Percentiles rank a stretch among this genome's conserved stretches.
phyloP scores from a whole-genome alignment of 371 early-diverging fungal species.

The Chytridiales sp. region DNA sequence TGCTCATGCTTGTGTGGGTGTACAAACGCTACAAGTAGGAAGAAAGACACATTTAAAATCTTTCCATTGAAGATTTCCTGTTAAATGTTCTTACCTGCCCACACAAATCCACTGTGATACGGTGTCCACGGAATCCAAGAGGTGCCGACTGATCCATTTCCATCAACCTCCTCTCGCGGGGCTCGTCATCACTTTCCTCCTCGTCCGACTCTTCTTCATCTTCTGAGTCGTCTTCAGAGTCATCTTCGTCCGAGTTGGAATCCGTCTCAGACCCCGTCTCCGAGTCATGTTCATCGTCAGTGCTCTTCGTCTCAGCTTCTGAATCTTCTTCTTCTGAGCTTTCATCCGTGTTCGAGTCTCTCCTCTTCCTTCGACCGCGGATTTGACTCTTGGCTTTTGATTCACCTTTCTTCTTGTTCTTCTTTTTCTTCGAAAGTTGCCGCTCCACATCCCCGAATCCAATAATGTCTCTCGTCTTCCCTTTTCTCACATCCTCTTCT shows the following conservation, averaged over 20 bases:
- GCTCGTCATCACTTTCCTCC: slow-evolving; percentile 17
- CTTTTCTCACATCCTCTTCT: slow-evolving; percentile 2
- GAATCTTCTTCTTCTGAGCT: slow-evolving; percentile 25
- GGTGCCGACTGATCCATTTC: too few relatives aligned
- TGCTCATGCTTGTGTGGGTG: slow-evolving; percentile 38
- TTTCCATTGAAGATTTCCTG: too few relatives aligned
- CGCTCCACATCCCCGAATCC: too few relatives aligned
- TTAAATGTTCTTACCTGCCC: slow-evolving; percentile 38
- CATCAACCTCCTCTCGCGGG: background rate
- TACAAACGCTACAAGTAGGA: slow-evolving; percentile 21
- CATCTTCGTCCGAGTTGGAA: slow-evolving; percentile 18
- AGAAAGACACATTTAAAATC: too few relatives aligned
- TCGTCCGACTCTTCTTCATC: too few relatives aligned
- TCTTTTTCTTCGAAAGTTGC: background rate
- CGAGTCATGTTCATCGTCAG: slow-evolving; percentile 9
- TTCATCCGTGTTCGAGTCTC: slow-evolving; percentile 21
- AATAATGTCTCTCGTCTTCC: slow-evolving; percentile 1
- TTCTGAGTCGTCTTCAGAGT: too few relatives aligned
- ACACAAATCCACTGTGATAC: slow-evolving; percentile 28
- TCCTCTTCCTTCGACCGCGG: background rate
- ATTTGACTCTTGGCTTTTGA: too few relatives aligned
- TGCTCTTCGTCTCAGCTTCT: slow-evolving; percentile 13
- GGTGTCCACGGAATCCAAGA: slow-evolving; percentile 17
- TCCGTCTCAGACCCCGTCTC: slow-evolving; percentile 4
- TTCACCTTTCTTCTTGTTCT: background rate